These are phyloP conservation scores for Dimocarpus longan DNA, from an alignment of 345 rosid genomes.

Conservation along the genomic window DNA sequence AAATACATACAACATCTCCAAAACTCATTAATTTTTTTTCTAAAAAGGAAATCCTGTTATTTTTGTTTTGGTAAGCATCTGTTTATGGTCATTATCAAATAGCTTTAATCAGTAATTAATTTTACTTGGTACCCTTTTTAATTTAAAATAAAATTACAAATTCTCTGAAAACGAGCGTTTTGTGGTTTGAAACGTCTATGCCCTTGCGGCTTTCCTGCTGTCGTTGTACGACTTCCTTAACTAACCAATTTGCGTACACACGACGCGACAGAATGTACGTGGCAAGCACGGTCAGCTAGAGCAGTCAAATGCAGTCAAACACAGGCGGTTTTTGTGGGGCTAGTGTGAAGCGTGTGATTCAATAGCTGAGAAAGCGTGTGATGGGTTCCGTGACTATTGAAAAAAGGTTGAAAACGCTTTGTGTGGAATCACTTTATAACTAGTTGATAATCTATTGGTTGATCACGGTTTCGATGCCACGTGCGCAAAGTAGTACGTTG, in stretches of 20 bases:
- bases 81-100: too few relatives aligned
- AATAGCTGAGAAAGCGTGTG: not conserved
- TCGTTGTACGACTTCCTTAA: not conserved
- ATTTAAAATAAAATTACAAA: too few relatives aligned
- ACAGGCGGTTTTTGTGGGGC: too few relatives aligned
- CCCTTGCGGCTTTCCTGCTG: not conserved
- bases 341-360: not conserved
- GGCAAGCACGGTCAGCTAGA: not conserved
- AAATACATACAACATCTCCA: too few relatives aligned
- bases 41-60: not conserved
- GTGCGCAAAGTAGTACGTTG: not conserved
- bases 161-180: too few relatives aligned
- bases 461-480: not conserved
- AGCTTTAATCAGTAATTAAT: too few relatives aligned
- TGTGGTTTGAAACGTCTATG: not conserved
- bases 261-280: not conserved
- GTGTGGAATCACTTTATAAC: too few relatives aligned
- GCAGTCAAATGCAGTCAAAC: not conserved
- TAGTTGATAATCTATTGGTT: not conserved
- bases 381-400: too few relatives aligned
- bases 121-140: too few relatives aligned
- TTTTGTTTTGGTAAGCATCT: not conserved
- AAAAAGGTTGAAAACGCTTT: too few relatives aligned
- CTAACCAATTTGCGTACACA: not conserved
- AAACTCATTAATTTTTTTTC: not conserved